Percentiles rank a stretch among this genome's conserved stretches.
Evolutionary conservation across 1,139 yeast genomes (phyloP).

Genomic region (Casaregolazyma suthepensis): DNA sequence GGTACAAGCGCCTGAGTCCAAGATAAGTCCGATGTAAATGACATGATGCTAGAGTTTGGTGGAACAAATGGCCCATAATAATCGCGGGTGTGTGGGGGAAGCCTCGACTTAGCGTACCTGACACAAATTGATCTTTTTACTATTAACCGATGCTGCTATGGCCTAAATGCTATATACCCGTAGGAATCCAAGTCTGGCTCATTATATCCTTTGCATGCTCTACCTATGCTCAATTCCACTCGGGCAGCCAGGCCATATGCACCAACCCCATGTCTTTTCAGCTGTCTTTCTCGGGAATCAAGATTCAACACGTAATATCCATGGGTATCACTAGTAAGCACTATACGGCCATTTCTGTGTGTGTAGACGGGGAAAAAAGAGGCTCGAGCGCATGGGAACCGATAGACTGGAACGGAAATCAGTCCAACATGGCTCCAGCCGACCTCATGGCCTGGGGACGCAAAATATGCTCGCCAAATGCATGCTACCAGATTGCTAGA

Average conservation of each 20-base stretch:
- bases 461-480: constrained; percentile 19
- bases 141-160: neutral
- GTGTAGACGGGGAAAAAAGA: constrained; percentile 10
- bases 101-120: neutral
- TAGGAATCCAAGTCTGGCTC: neutral
- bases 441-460: constrained; percentile 22
- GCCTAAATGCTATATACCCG: neutral
- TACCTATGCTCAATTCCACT: neutral
- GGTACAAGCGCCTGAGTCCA: constrained; percentile 32
- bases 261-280: constrained; percentile 8
- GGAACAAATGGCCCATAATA: neutral
- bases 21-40: neutral
- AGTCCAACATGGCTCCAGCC: neutral
- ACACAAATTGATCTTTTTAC: neutral
- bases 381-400: neutral
- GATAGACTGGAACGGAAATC: neutral
- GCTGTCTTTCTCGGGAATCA: constrained; percentile 20
- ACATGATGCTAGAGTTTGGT: neutral
- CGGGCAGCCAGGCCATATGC: constrained; percentile 12
- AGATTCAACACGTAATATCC: constrained; percentile 24
- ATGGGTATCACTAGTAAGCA: constrained; percentile 16
- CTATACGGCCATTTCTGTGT: constrained; percentile 19
- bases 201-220: neutral
- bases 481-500: constrained; percentile 54
- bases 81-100: neutral